Evolutionary conservation across 768 basidiomycete genomes (phyloP), one percentile per base, ranked within the genome.

Genomic region (Boletus huronensis): DNA sequence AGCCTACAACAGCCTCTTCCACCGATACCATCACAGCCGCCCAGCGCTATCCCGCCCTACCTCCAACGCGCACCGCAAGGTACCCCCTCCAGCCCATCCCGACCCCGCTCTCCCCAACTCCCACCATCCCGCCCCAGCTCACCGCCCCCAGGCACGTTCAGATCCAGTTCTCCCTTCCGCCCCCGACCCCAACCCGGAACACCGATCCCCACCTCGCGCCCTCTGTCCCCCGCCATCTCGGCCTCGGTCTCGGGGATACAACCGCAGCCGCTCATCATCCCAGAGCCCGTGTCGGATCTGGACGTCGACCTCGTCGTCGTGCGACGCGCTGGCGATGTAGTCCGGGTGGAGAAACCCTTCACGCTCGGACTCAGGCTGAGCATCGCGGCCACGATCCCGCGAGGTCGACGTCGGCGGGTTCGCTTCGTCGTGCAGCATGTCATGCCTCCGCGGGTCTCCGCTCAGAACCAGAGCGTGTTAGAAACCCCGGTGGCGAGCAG

Each of bases 1-100:
- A 71, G 84, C 14, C 71, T 77, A 7, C 64, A 73, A 28, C 68
- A 71, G 6, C 63, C 62, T 8, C 61, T 63, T 8, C 53, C 61
- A 39, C 59, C 64, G 5, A 17, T 58, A 38, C 51, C 64, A 10
- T 68, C 72, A 11, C 79, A 79, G 46, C 82, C 84, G 9, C 79
- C 77, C 1, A 85, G 88, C n/a, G 89, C 91, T 2, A 71, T 92
- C 21, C 91, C 90, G 0, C 77, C 82, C 7, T 82, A 93, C 69
- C 75, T 93, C n/a, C 90, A 90, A 62, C 82, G 84, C 21, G 69
- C 71, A 17, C 62, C 74, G 6, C 72, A 74, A 10, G 68, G 72
- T 2, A 50, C 70, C 0, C 66, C 74, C 13, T 66, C 68, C 16
- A 64, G 66, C 23, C 77, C 81, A 16, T 74, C 79, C 16, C 76